Evolutionary conservation across 164 flowering plant species (phyloP), one percentile per base, ranked within the genome.

Genomic region (Annona squamosa): DNA sequence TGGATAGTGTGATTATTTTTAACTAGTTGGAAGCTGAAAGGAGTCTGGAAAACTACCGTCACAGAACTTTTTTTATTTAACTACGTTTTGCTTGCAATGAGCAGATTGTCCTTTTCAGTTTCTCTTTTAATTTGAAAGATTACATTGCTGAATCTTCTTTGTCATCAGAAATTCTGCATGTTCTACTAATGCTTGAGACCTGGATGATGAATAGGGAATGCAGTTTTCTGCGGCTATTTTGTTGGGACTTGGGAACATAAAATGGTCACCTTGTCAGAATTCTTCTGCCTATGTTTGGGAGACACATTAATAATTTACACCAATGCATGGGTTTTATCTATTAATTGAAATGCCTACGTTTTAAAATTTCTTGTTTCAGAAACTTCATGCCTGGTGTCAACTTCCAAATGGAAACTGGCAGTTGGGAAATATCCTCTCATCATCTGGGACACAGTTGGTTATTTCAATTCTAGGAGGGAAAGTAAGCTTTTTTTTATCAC

Each of bases 371-470:
- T 74, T 83, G 72, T 86, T 85, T 85, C 97, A 96, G 99, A 96
- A 88, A 81, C 89, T 82, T 73, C 95, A 86, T 42, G 83, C 90
- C 59, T 96, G 99, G 99, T 82, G 80, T 76, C 96, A 90, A 86
- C 89, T 87, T 76, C 86, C 92, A 75, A 86, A 85, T 86, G 96
- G 98, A 13, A 74, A 85, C 77, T 93, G 99, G 99, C 90, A 84
- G 76, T 84, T 93, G 77, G 97, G 80, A 72, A 93, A 84, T 76
- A 79, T 91, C 63, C 71, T 92, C 73, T 82, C 91, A 73, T 80
- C 86, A 73, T 85, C 91, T 70, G 97, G 88, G 43, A 73, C 82
- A 48, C 97, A 93, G 68, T 80, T 89, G 68, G 59, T 87, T 77
- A 81, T 93, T 78, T 85, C 90, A 66, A 74, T 91, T 52, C 73